Conservation (phyloP, 2,329 filamentous ascomycete species). For the Nemania bipapillata region DNA sequence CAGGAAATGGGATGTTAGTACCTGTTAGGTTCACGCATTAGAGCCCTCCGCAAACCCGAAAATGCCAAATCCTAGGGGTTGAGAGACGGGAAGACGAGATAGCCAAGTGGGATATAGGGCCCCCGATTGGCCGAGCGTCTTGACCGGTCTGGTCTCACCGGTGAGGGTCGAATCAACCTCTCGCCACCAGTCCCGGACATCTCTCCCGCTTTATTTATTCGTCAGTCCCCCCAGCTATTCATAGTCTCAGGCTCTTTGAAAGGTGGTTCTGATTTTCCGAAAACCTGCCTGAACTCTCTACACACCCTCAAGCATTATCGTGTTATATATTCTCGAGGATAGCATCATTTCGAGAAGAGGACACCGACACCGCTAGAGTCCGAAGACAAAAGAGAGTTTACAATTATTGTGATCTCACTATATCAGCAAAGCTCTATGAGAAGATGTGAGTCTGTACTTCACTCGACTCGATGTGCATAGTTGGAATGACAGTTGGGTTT, state of each 20-base stretch:
- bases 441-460: too few species aligned
- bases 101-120: constrained; percentile 2
- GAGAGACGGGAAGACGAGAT: not conserved
- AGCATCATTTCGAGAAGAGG: not conserved
- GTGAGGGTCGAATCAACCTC: not conserved
- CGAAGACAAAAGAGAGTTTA: not conserved
- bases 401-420: not conserved
- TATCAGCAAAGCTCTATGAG: too few species aligned
- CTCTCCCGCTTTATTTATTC: not conserved
- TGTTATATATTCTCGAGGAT: not conserved
- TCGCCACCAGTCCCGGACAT: not conserved
- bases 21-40: not conserved
- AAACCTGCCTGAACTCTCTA: not conserved
- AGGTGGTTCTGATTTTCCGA: not conserved
- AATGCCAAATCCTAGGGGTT: not conserved
- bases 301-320: not conserved
- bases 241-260: not conserved
- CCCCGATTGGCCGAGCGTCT: constrained; percentile 6
- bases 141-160: not conserved
- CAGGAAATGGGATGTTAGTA: not conserved
- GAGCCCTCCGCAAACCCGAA: not conserved
- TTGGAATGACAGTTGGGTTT: too few species aligned
- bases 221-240: not conserved
- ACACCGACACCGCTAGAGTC: not conserved
- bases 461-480: too few species aligned